A percentile compares a stretch with the other conserved stretches of the same genome.
phyloP scores from a whole-genome alignment of 768 basidiomycete species.

The Kwoniella shandongensis region DNA sequence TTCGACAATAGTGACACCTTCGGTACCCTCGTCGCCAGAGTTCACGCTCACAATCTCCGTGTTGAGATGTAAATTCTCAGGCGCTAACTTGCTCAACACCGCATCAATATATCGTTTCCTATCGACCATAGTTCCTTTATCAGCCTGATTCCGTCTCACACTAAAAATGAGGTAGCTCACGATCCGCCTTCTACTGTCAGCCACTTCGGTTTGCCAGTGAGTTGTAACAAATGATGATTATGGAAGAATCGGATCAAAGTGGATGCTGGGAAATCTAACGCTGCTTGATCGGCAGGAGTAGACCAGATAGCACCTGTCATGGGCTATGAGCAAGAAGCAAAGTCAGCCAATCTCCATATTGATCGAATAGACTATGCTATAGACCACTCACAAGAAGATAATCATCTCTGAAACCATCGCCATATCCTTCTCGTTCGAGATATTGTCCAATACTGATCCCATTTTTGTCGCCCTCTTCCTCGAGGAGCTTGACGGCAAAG shows the following conservation, averaged over 20 bases:
- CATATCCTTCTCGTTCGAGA: conserved; percentile 65
- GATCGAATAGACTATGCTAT: too few relatives aligned
- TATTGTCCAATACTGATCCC: conserved; percentile 61
- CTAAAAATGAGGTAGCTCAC: conserved; percentile 53
- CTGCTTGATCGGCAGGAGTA: conserved; percentile 69
- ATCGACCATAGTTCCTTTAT: background rate
- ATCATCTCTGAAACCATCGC: conserved; percentile 67
- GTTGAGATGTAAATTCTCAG: conserved; percentile 62
- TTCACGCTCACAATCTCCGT: conserved; percentile 61
- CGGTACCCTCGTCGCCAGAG: conserved; percentile 5
- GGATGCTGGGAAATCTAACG: conserved; percentile 68
- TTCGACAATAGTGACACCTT: conserved; percentile 58
- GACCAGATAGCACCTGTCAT: conserved; percentile 82
- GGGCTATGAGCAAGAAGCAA: conserved; percentile 56
- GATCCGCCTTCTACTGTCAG: conserved; percentile 71
- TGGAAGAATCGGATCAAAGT: conserved; percentile 72
- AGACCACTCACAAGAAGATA: conserved; percentile 67
- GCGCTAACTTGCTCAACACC: conserved; percentile 62
- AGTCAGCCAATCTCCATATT: too few relatives aligned
- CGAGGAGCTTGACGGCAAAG: conserved; percentile 61
- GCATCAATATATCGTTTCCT: conserved; percentile 69
- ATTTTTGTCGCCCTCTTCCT: conserved; percentile 37
- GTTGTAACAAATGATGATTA: conserved; percentile 72
- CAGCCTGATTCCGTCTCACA: too few relatives aligned
- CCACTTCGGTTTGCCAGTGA: conserved; percentile 71